These are phyloP conservation scores for Salix dunnii DNA, from an alignment of 345 rosid species.

Conservation along the genomic window DNA sequence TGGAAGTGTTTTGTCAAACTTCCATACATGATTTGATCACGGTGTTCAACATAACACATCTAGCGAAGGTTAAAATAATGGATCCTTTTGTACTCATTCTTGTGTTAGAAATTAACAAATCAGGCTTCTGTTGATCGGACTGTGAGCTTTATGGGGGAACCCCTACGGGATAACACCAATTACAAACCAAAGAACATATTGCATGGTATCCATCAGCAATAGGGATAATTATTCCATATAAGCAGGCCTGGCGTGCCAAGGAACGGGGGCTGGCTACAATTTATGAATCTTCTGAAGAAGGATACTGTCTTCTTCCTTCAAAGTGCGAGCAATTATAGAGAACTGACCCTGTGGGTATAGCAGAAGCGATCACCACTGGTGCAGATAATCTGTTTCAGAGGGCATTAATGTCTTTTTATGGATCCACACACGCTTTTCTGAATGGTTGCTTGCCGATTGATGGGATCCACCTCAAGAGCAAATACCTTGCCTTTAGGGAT, in stretches of 20 bases:
- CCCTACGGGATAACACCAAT: conserved; percentile 38
- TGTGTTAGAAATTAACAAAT: conserved; percentile 50
- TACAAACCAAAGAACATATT: conserved; percentile 63
- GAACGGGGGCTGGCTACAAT: conserved; percentile 59
- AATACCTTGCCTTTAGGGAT: no score
- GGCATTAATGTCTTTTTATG: conserved; percentile 44
- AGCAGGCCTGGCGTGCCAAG: conserved; percentile 66
- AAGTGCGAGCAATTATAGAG: conserved; percentile 47
- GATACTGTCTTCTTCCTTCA: conserved; percentile 47
- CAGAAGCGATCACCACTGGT: conserved; percentile 44
- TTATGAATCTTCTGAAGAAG: conserved; percentile 64
- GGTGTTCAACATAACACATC: background rate
- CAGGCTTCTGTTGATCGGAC: conserved; percentile 65
- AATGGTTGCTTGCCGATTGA: conserved; percentile 52
- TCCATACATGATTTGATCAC: background rate
- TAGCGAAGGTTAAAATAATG: background rate
- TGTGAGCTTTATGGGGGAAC: conserved; percentile 49
- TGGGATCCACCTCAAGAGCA: conserved; percentile 45
- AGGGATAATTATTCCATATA: conserved; percentile 55
- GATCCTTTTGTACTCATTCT: conserved; percentile 26
- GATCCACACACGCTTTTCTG: conserved; percentile 44
- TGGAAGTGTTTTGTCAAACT: background rate
- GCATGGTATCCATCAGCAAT: conserved; percentile 46
- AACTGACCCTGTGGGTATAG: conserved; percentile 47
- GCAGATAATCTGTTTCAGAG: conserved; percentile 47